Conservation (phyloP, 2,329 filamentous ascomycete genomes). For the Pseudogymnoascus sp. region DNA sequence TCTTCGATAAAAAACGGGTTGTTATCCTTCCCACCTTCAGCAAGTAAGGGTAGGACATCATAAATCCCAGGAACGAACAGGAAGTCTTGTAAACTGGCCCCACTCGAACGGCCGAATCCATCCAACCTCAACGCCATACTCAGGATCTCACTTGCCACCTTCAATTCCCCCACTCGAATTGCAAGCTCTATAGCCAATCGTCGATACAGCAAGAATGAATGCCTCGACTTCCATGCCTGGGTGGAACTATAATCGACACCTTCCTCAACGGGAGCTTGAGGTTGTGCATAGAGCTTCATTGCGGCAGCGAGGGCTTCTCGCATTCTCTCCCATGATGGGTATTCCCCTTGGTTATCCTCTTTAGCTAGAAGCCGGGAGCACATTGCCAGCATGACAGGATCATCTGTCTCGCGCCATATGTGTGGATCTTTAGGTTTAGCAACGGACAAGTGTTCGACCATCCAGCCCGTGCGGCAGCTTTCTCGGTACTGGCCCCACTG, state of each 20-base stretch:
- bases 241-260: background rate
- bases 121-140: constrained; percentile 11
- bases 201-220: constrained; percentile 11
- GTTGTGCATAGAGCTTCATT: constrained; percentile 8
- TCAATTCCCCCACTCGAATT: constrained; percentile 12
- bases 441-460: constrained; percentile 12
- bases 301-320: constrained; percentile 10
- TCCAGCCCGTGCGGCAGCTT: constrained; percentile 13
- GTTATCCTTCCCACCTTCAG: constrained; percentile 10
- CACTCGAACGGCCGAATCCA: constrained; percentile 10
- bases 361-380: constrained; percentile 14
- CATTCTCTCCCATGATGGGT: background rate
- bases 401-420: constrained; percentile 12
- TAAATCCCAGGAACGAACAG: constrained; percentile 14
- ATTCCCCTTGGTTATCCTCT: constrained; percentile 2
- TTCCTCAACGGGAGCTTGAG: background rate
- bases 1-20: constrained; percentile 13
- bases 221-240: background rate
- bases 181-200: constrained; percentile 12
- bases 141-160: constrained; percentile 10
- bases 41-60: constrained; percentile 14
- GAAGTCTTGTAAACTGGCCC: constrained; percentile 9
- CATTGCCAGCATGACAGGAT: constrained; percentile 12
- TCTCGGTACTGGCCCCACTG: constrained; percentile 13
- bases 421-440: constrained; percentile 11